Percentiles rank a stretch among this genome's conserved stretches.
Evolutionary conservation across 164 flowering plant genomes (phyloP).

Genomic region (Piper longum): DNA sequence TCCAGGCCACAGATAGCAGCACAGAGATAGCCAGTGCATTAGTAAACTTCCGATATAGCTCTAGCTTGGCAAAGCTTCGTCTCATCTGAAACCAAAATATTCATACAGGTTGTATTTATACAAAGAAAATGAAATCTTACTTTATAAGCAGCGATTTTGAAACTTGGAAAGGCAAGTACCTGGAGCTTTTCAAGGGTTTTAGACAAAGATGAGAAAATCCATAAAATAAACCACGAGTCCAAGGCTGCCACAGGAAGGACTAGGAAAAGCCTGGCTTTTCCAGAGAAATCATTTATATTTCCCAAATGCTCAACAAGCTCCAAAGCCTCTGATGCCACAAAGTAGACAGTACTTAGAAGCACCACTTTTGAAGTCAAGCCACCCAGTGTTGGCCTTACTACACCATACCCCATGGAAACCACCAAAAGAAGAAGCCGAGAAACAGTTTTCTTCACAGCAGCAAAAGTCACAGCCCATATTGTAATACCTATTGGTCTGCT

Average conservation of each 20-base stretch:
- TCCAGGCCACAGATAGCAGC: slow-evolving; percentile 83
- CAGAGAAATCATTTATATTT: slow-evolving; percentile 66
- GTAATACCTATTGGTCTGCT: slow-evolving; percentile 70
- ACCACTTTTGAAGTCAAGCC: slow-evolving; percentile 58
- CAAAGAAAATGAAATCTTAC: background rate
- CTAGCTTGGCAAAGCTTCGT: slow-evolving; percentile 68
- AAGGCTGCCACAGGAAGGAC: slow-evolving; percentile 61
- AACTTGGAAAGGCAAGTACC: slow-evolving; percentile 17
- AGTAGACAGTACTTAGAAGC: slow-evolving; percentile 48
- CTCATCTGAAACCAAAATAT: slow-evolving; percentile 28
- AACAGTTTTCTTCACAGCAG: slow-evolving; percentile 60
- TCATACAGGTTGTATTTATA: background rate
- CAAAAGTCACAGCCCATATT: slow-evolving; percentile 65
- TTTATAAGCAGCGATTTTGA: background rate
- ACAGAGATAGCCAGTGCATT: slow-evolving; percentile 73
- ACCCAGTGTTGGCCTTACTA: slow-evolving; percentile 69
- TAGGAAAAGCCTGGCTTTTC: slow-evolving; percentile 47
- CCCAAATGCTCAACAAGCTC: slow-evolving; percentile 77
- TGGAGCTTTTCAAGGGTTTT: slow-evolving; percentile 61
- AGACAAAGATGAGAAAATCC: slow-evolving; percentile 80
- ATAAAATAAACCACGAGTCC: slow-evolving; percentile 64
- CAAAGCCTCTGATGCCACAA: slow-evolving; percentile 63
- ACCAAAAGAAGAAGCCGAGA: slow-evolving; percentile 79
- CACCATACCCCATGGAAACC: slow-evolving; percentile 86
- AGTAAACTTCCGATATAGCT: slow-evolving; percentile 79